A percentile compares a stretch with the other conserved stretches of the same genome.
Evolutionary conservation across 2,329 filamentous ascomycete genomes (phyloP).

Genomic region (Epichloe hybrida): DNA sequence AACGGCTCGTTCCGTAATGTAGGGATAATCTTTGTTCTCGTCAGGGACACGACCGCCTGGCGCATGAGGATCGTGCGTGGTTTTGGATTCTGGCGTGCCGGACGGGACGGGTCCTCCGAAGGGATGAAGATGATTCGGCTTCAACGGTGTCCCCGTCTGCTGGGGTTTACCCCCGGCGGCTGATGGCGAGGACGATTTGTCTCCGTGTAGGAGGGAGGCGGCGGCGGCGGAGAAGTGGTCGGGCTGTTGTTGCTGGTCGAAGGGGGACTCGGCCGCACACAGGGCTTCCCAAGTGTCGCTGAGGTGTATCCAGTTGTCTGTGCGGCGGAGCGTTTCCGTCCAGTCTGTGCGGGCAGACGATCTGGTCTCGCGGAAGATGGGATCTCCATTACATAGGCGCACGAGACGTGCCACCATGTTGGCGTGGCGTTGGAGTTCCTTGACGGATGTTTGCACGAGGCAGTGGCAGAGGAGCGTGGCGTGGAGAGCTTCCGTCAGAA

Average conservation of each 20-base stretch:
- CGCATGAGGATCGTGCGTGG: background rate
- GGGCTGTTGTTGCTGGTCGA: background rate
- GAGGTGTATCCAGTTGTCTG: slow-evolving; percentile 54
- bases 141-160: slow-evolving; percentile 8
- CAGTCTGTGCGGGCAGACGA: slow-evolving; percentile 66
- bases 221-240: background rate
- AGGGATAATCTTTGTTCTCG: slow-evolving; percentile 49
- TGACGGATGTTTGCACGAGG: slow-evolving; percentile 62
- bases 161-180: slow-evolving; percentile 6
- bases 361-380: slow-evolving; percentile 61
- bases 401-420: slow-evolving; percentile 68
- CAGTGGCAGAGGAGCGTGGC: slow-evolving; percentile 64
- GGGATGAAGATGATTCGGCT: background rate
- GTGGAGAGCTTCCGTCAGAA: slow-evolving; percentile 67
- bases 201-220: background rate
- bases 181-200: slow-evolving; percentile 25
- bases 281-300: slow-evolving; percentile 54
- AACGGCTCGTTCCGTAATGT: slow-evolving; percentile 55
- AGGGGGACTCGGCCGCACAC: slow-evolving; percentile 31
- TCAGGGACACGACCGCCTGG: slow-evolving; percentile 19
- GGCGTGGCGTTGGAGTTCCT: slow-evolving; percentile 66
- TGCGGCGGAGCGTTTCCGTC: slow-evolving; percentile 58
- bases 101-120: background rate
- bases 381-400: slow-evolving; percentile 65
- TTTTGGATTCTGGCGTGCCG: background rate